Evolutionary conservation across 179 eudicot genomes (phyloP).

Genomic region (Spergularia azorica): DNA sequence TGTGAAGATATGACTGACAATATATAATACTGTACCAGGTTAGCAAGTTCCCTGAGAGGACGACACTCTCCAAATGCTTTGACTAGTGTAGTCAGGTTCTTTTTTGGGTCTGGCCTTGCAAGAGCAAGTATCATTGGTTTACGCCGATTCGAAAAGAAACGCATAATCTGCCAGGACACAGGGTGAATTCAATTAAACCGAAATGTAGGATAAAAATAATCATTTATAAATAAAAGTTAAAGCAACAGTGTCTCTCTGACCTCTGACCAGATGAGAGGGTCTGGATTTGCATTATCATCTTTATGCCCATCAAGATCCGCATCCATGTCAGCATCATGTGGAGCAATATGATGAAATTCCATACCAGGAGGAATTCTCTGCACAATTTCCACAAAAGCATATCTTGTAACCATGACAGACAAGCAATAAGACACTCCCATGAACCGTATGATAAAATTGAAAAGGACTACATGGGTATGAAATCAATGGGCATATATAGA

Average conservation of each 20-base stretch:
- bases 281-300: constrained; percentile 49
- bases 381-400: constrained; percentile 64
- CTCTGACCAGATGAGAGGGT: constrained; percentile 68
- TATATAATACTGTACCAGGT: constrained; percentile 58
- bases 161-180: constrained; percentile 59
- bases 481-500: neutral
- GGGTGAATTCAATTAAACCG: neutral
- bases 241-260: constrained; percentile 24
- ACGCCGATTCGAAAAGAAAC: constrained; percentile 69
- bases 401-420: constrained; percentile 16
- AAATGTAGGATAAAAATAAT: neutral
- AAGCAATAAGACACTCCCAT: constrained; percentile 10
- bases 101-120: constrained; percentile 83
- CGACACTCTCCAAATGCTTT: constrained; percentile 88
- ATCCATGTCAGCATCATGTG: constrained; percentile 79
- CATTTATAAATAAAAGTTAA: neutral
- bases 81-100: constrained; percentile 74
- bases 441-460: too few species aligned
- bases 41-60: constrained; percentile 72
- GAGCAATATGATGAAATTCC: constrained; percentile 89
- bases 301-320: constrained; percentile 63
- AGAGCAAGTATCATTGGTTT: constrained; percentile 89
- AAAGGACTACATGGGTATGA: too few species aligned
- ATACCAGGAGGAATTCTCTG: constrained; percentile 99
- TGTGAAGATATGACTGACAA: constrained; percentile 7